A percentile compares a stretch with the other conserved stretches of the same genome.
Evolutionary conservation across 352 stramenopile species (phyloP).

Genomic region (Phytophthora niederhauseri): DNA sequence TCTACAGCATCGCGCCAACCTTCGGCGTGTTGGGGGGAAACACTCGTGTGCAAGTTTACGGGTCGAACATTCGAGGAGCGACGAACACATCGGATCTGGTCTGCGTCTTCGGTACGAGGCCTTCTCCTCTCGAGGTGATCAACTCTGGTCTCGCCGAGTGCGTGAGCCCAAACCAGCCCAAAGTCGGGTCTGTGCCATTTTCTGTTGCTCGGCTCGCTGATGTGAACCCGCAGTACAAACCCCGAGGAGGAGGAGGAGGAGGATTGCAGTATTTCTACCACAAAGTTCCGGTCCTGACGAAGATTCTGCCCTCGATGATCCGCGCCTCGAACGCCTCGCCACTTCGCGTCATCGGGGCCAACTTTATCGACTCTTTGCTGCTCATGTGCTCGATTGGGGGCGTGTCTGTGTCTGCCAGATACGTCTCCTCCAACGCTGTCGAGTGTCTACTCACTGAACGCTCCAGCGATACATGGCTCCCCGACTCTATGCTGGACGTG

Average conservation of each 20-base stretch:
- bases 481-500: slow-evolving; percentile 40
- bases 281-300: slow-evolving; percentile 20
- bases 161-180: slow-evolving; percentile 20
- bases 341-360: slow-evolving; percentile 24
- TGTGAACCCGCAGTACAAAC: slow-evolving; percentile 1
- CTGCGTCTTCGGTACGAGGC: slow-evolving; percentile 41
- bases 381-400: slow-evolving; percentile 45
- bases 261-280: slow-evolving; percentile 27
- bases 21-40: slow-evolving; percentile 55
- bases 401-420: slow-evolving; percentile 25
- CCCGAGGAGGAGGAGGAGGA: background rate
- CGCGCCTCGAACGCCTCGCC: slow-evolving; percentile 9
- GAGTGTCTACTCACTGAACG: slow-evolving; percentile 36
- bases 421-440: slow-evolving; percentile 33
- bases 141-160: slow-evolving; percentile 36
- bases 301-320: slow-evolving; percentile 28
- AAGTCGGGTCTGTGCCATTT: slow-evolving; percentile 23
- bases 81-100: slow-evolving; percentile 28
- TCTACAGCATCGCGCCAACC: slow-evolving; percentile 41
- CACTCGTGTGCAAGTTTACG: slow-evolving; percentile 40
- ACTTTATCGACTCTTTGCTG: slow-evolving; percentile 51
- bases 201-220: slow-evolving; percentile 23
- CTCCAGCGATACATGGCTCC: slow-evolving; percentile 6
- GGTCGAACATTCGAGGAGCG: slow-evolving; percentile 26
- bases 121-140: slow-evolving; percentile 24